Conservation (phyloP, 2,329 filamentous ascomycete genomes). For the Acrodontium crateriforme region DNA sequence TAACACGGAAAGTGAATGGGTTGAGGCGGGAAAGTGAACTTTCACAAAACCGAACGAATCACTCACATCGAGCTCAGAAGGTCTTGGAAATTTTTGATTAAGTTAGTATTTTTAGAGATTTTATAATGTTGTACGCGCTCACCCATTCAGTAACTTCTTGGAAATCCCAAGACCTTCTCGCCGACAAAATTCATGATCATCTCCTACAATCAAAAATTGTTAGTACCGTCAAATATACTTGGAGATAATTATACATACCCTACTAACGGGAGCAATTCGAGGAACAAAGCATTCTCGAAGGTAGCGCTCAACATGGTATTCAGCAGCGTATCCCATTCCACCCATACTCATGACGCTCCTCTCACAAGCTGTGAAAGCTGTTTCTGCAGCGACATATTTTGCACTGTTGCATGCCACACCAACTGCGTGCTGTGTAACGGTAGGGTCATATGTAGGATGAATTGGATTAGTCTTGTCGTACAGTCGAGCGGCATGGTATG, state of each 20-base stretch:
- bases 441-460: slow-evolving; percentile 19
- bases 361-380: slow-evolving; percentile 47
- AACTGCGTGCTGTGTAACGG: slow-evolving; percentile 31
- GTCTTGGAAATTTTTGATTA: too few species aligned
- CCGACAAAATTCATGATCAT: slow-evolving; percentile 65
- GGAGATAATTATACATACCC: slow-evolving; percentile 22
- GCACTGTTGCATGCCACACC: slow-evolving; percentile 43
- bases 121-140: not conserved
- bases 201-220: slow-evolving; percentile 34
- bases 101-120: too few species aligned
- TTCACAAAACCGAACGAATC: too few species aligned
- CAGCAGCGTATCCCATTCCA: slow-evolving; percentile 50
- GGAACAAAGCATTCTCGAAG: slow-evolving; percentile 46
- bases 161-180: slow-evolving; percentile 53
- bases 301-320: slow-evolving; percentile 49
- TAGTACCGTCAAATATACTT: slow-evolving; percentile 2
- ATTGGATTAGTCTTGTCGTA: slow-evolving; percentile 36
- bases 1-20: too few species aligned
- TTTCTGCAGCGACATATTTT: slow-evolving; percentile 47
- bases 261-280: slow-evolving; percentile 44
- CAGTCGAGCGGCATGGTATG: slow-evolving; percentile 45
- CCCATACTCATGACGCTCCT: slow-evolving; percentile 44
- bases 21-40: too few species aligned
- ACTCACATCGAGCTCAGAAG: too few species aligned
- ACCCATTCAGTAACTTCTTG: slow-evolving; percentile 46